phyloP scores from a whole-genome alignment of 169 alveolate species.

The Plasmodium malariae region DNA sequence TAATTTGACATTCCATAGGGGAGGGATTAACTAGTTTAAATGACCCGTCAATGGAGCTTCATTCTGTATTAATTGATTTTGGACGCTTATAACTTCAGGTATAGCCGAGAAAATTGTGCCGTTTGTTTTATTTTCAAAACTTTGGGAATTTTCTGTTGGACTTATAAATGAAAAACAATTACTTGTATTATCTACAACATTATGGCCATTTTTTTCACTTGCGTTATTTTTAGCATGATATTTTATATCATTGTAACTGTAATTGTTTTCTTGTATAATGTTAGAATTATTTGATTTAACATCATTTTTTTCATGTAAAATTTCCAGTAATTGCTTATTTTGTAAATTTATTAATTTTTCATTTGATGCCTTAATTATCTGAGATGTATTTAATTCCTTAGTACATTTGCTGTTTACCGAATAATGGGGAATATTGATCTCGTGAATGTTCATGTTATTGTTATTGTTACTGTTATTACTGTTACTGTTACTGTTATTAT shows the following conservation, averaged over 20 bases:
- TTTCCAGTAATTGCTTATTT: slow-evolving; percentile 46
- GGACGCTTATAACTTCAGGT: slow-evolving; percentile 22
- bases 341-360: slow-evolving; percentile 44
- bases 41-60: not conserved
- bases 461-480: too few relatives aligned
- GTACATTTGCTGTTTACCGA: not conserved
- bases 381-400: slow-evolving; percentile 1
- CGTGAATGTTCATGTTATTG: too few relatives aligned
- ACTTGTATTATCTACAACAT: slow-evolving; percentile 5
- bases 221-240: slow-evolving; percentile 10
- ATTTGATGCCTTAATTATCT: slow-evolving; percentile 43
- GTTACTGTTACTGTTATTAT: too few relatives aligned
- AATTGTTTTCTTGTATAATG: not conserved
- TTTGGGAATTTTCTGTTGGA: not conserved
- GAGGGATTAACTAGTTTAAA: slow-evolving; percentile 73
- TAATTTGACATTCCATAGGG: slow-evolving; percentile 33
- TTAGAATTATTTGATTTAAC: not conserved
- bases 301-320: slow-evolving; percentile 29
- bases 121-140: not conserved
- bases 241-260: not conserved
- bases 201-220: slow-evolving; percentile 11
- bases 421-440: slow-evolving; percentile 5
- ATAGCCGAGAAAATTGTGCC: slow-evolving; percentile 7
- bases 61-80: slow-evolving; percentile 15
- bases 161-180: not conserved